Evolutionary conservation across 2,329 filamentous ascomycete genomes (phyloP).

Genomic region (Aureobasidium pullulans): DNA sequence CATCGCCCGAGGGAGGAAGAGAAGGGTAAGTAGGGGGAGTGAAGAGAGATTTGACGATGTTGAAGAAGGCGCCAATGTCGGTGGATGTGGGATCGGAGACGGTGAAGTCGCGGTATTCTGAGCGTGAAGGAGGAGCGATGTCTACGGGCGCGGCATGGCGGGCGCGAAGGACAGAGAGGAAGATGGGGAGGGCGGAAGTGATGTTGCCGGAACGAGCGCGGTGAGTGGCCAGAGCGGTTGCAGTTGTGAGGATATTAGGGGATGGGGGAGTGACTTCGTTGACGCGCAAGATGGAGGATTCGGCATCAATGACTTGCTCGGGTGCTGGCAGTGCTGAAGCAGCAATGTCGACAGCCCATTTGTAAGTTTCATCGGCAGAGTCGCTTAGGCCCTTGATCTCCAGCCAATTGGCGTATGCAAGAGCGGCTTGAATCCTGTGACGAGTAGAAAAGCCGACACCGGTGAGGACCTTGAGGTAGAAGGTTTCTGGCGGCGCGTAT

Average conservation of each 20-base stretch:
- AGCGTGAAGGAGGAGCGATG: slow-evolving; percentile 23
- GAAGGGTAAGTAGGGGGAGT: slow-evolving; percentile 51
- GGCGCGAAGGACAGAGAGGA: slow-evolving; percentile 75
- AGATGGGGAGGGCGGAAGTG: slow-evolving; percentile 67
- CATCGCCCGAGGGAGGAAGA: slow-evolving; percentile 61
- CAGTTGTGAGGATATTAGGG: slow-evolving; percentile 64
- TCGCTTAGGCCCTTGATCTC: slow-evolving; percentile 64
- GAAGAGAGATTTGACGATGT: slow-evolving; percentile 28
- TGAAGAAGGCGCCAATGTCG: slow-evolving; percentile 19
- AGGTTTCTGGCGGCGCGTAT: slow-evolving; percentile 63
- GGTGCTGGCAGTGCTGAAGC: slow-evolving; percentile 46
- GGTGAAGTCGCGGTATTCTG: background rate
- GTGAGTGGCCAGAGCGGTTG: slow-evolving; percentile 73
- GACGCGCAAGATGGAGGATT: slow-evolving; percentile 48
- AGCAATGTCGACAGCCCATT: slow-evolving; percentile 69
- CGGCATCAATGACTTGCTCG: slow-evolving; percentile 48
- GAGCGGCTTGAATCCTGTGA: slow-evolving; percentile 72
- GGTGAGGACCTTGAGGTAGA: slow-evolving; percentile 75
- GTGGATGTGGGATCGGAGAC: slow-evolving; percentile 15
- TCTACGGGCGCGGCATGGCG: slow-evolving; percentile 51
- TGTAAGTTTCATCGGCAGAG: slow-evolving; percentile 64
- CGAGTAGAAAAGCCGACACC: slow-evolving; percentile 71
- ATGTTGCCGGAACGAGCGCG: slow-evolving; percentile 63
- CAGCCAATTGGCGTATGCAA: slow-evolving; percentile 79
- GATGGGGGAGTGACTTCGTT: slow-evolving; percentile 52